Base-by-base conservation (phyloP, 1,284 basidiomycete species). In the Trichosporon sp. region DNA sequence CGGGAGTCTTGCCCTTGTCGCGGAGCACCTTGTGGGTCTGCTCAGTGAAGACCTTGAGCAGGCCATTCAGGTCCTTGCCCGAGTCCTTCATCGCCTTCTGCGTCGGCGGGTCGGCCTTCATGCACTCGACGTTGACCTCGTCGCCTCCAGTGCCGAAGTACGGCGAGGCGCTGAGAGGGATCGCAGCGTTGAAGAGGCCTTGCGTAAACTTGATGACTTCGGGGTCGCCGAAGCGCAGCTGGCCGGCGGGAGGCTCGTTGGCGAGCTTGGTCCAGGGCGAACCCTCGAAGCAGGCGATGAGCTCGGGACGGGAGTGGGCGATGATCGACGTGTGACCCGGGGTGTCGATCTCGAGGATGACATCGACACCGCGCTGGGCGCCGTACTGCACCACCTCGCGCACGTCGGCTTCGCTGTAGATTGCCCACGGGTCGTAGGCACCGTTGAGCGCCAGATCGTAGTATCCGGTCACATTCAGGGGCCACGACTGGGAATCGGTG, bases 111-210 rank as follows among this genome's bases (percentile, higher is more conserved):
- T 92, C 90, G 29, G 85, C 74, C 10, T 25, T 6, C 74, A 90
- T 92, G 78, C 90, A 92, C 46, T 82, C 82, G 9, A 76, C 73
- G 73, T 92, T 92, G 66, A 93, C 76, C 78, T 94, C 91, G 74
- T 94, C 92, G 0, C 91, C 91, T 1, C 92, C 92, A 0, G 89
- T 89, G 68, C 86, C 86, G 74, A 94, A 86, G 64, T 89, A 83
- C 25, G 76, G 82, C 16, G 87, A 64, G 19, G 34, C 33, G 3
- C 64, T 56, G 14, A 75, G 67, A 1, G 59, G 46, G 3, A 63
- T 62, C 4, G 80, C 70, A 3, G 69, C 62, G 1, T 69, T 68
- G 67, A 88, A 82, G 31, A 89, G 73, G 9, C 76, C 74, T 6
- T 78, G 72, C 9, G 84, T 83, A 69, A 85, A 87, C 10, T 81